Conservation (phyloP, 768 basidiomycete species). For the Lentinula detonsa region DNA sequence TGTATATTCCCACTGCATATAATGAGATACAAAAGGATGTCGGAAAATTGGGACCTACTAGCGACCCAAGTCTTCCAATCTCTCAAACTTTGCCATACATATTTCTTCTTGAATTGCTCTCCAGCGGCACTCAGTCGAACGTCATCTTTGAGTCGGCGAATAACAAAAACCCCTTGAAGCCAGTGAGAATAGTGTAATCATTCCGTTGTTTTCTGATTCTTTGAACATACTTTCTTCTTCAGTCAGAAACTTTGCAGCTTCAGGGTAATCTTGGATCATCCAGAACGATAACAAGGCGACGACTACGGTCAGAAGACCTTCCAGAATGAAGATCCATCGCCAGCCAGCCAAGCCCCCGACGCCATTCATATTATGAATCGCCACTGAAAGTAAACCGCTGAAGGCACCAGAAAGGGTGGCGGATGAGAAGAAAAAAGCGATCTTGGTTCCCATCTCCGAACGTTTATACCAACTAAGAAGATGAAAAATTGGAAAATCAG, state of each 20-base stretch:
- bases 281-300: slow-evolving; percentile 58
- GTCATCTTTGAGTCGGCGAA: slow-evolving; percentile 60
- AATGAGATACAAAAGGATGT: neutral
- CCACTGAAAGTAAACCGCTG: slow-evolving; percentile 61
- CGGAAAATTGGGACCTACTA: slow-evolving; percentile 34
- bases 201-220: neutral
- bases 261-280: slow-evolving; percentile 76
- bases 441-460: slow-evolving; percentile 63
- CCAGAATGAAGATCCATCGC: slow-evolving; percentile 73
- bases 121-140: slow-evolving; percentile 62
- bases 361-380: slow-evolving; percentile 67
- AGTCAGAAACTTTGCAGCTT: slow-evolving; percentile 64
- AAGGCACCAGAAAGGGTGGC: slow-evolving; percentile 77
- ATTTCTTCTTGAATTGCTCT: slow-evolving; percentile 45
- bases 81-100: slow-evolving; percentile 51
- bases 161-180: slow-evolving; percentile 48
- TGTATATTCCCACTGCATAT: slow-evolving; percentile 52
- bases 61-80: slow-evolving; percentile 75
- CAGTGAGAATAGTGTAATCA: neutral
- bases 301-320: slow-evolving; percentile 64
- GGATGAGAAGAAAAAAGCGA: slow-evolving; percentile 75
- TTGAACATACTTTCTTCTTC: slow-evolving; percentile 47
- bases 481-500: neutral
- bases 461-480: slow-evolving; percentile 69
- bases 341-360: slow-evolving; percentile 52